phyloP scores from a whole-genome alignment of 164 flowering plant species.

The Liriodendron chinense region DNA sequence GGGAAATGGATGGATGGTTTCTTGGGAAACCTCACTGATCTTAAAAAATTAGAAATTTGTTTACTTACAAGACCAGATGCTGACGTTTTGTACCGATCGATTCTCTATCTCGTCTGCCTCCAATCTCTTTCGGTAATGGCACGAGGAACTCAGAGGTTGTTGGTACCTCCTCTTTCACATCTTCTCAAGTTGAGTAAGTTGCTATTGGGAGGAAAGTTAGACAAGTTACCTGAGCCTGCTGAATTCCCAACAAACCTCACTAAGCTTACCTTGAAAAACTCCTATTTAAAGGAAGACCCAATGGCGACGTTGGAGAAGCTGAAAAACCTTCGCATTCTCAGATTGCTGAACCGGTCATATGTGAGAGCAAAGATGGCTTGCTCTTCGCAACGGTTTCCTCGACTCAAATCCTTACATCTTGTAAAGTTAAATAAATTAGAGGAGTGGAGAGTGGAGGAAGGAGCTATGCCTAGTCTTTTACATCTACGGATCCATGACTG shows the following conservation, averaged over 20 bases:
- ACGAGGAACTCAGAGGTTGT: too few species aligned
- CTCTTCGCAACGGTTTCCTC: background rate
- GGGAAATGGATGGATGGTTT: too few species aligned
- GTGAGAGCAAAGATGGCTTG: background rate
- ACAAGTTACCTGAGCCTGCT: background rate
- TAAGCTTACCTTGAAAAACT: background rate
- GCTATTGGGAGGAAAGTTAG: background rate
- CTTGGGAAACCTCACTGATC: too few species aligned
- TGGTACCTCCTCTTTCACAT: too few species aligned
- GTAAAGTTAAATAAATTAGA: background rate
- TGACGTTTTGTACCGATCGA: too few species aligned
- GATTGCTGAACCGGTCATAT: background rate
- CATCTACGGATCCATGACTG: background rate
- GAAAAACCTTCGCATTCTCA: background rate
- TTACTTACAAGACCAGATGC: too few species aligned
- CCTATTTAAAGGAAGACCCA: background rate
- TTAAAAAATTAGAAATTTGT: too few species aligned
- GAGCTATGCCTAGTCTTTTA: background rate
- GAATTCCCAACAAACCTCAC: background rate
- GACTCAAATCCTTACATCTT: background rate
- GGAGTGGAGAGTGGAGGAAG: conserved; percentile 2
- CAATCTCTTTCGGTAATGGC: too few species aligned
- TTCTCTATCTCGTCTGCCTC: too few species aligned
- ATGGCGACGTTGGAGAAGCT: background rate
- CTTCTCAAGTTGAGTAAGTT: too few species aligned